Conservation (phyloP, 169 alveolate genomes). For the Eimeria maxima region DNA sequence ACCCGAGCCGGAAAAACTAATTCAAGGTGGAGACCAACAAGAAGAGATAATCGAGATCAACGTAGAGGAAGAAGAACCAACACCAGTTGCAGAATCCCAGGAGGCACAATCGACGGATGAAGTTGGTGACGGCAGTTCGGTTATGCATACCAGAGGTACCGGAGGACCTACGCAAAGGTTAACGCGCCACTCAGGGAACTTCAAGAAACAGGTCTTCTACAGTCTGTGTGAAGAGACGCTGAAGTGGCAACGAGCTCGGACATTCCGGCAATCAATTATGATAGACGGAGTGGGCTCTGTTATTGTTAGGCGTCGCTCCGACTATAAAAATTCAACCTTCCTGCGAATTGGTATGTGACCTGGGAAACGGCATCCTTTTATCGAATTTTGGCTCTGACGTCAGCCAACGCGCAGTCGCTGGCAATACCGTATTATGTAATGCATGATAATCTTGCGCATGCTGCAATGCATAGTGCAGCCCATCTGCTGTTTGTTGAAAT, state of each 20-base stretch:
- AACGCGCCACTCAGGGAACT: not conserved
- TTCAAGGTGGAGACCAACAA: not conserved
- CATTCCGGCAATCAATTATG: conserved; percentile 35
- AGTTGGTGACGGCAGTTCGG: not conserved
- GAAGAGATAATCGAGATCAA: not conserved
- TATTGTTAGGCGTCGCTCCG: conserved; percentile 21
- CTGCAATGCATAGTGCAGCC: not conserved
- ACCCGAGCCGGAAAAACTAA: not conserved
- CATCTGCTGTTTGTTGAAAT: not conserved
- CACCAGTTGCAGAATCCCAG: conserved; percentile 6
- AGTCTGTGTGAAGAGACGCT: conserved; percentile 51
- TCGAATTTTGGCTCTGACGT: not conserved
- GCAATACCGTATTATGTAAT: not conserved
- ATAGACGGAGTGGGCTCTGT: conserved; percentile 67
- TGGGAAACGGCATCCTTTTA: not conserved
- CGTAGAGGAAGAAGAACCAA: not conserved
- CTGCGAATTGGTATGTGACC: not conserved
- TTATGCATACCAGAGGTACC: not conserved
- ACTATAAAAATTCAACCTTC: not conserved
- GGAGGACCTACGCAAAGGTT: not conserved
- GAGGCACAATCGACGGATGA: not conserved
- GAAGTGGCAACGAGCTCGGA: not conserved
- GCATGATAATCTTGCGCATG: not conserved
- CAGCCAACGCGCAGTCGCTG: not conserved
- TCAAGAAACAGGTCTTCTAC: conserved; percentile 55